Base-by-base conservation (phyloP, 1,284 basidiomycete genomes). In the Ustilago hordei region DNA sequence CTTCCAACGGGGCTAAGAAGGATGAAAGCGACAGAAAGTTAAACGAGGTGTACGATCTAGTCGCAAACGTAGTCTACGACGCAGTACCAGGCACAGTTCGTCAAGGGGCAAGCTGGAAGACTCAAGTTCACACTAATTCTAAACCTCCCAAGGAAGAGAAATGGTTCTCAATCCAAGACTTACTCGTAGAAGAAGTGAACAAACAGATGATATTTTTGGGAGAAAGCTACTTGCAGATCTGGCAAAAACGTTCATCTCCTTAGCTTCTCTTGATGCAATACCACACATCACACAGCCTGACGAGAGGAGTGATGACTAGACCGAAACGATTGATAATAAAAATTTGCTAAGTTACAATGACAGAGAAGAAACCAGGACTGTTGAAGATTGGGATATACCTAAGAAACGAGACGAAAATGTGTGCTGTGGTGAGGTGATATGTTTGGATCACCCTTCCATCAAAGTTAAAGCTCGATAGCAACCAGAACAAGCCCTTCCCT, bases 181-280 rank as follows among this genome's bases (percentile, higher is more conserved):
- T 99, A 68, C 93, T 97, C 66, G 95, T 99, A 8, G 93, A 96
- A 83, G 94, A 98, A 84, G 93, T 95, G 38, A 90, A 95, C 74
- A 93, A 93, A 86, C 95, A 98, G 84, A 95, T 99, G 94, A 95
- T 99, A 72, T 96, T 98, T 86, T 89, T 99, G 41, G 96, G 95
- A 34, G 97, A 99, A 87, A 95, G 93, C 32, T 93, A 97, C 55
- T 88, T 99, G 55, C 97, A 81, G 65, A 75, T 81, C 41, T 81
- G 79, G 79, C 38, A 55, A 47, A 64, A 62, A 38, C 58, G 70
- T 1, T 28, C 53, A 1, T 13, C 43, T 0, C 6, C 41, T 7
- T 45, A 31, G 31, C 32, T 28, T 28, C 48, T 50, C 36, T 38
- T 13, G 8, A 4, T 35, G 34, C 58, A 50, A 50, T 39, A 36